Evolutionary conservation across 2,329 filamentous ascomycete genomes (phyloP), one percentile per base, ranked within the genome.

Genomic region (Thyridium curvatum): DNA sequence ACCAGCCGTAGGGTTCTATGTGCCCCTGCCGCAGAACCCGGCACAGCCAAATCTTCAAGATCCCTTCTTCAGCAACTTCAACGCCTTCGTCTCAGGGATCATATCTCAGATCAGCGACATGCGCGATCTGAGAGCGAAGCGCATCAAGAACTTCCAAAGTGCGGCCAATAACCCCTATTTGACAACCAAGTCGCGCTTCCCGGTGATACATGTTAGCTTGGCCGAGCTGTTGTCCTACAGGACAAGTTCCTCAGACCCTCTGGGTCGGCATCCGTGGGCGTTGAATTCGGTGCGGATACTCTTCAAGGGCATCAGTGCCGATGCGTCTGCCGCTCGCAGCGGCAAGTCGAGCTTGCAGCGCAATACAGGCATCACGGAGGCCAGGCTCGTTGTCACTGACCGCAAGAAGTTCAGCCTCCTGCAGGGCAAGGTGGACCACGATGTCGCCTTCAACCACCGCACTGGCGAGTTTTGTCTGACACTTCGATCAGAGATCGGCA

Each of bases 381-480:
- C 75, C 9, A 66, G 71, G n/a, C 65, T 82, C 30, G 64, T 63
- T 18, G 73, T 81, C 13, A 61, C 64, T 9, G 69, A 74, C 41
- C 70, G 66, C n/a, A 49, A 62, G 6, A 75, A 72, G 42, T 79
- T 82, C 49, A 62, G 62, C 31, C 62, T 71, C n/a, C 66, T 82
- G 10, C 68, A 68, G 46, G 66, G 67, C 15, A 68, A 67, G 33
- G 66, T 79, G 17, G 79, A 82, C 47, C 65, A 66, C 3, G 76
- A 84, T 49, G 74, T 88, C 17, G 70, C 69, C 3, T 86, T 84
- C 56, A 72, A 76, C 46, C 58, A 68, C 3, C 60, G 61, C 16
- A 71, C 69, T 7, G 83, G 83, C 33, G 72, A 77, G 40, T 84
- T 88, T 55, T 71, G 71, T 13, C 64, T 88, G 38, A 68, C 72